Percentiles rank a stretch among this genome's conserved stretches.
Conservation (phyloP, 768 basidiomycete species). For the Phaeolepiota aurea region DNA sequence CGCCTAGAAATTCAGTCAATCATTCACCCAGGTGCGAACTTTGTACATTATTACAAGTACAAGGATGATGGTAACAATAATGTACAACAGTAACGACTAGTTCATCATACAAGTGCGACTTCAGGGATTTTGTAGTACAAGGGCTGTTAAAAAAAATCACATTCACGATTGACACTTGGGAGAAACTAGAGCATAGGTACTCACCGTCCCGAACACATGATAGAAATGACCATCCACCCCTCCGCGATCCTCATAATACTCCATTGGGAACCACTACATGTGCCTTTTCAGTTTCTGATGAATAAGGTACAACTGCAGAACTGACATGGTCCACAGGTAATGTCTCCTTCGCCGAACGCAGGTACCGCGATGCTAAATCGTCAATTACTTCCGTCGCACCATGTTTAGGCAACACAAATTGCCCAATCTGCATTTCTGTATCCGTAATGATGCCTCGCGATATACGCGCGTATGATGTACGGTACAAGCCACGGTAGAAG, state of each 20-base stretch:
- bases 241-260: constrained; percentile 49
- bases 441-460: constrained; percentile 83
- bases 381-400: constrained; percentile 49
- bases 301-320: constrained; percentile 3
- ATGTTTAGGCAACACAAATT: constrained; percentile 67
- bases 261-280: constrained; percentile 68
- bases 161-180: neutral
- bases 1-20: too few relatives aligned
- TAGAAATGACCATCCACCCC: constrained; percentile 69
- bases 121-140: constrained; percentile 45
- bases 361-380: constrained; percentile 52
- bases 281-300: neutral
- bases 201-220: constrained; percentile 67
- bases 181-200: too few relatives aligned
- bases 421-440: constrained; percentile 84
- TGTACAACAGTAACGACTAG: too few relatives aligned
- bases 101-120: constrained; percentile 26
- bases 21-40: too few relatives aligned
- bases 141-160: constrained; percentile 22
- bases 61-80: too few relatives aligned
- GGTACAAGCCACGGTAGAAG: constrained; percentile 70
- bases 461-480: constrained; percentile 76
- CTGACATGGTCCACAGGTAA: constrained; percentile 58
- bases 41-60: too few relatives aligned
- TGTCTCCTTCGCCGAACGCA: constrained; percentile 57